Conservation (phyloP, 2,329 filamentous ascomycete species). For the Arthrobotrys pseudoclavata region DNA sequence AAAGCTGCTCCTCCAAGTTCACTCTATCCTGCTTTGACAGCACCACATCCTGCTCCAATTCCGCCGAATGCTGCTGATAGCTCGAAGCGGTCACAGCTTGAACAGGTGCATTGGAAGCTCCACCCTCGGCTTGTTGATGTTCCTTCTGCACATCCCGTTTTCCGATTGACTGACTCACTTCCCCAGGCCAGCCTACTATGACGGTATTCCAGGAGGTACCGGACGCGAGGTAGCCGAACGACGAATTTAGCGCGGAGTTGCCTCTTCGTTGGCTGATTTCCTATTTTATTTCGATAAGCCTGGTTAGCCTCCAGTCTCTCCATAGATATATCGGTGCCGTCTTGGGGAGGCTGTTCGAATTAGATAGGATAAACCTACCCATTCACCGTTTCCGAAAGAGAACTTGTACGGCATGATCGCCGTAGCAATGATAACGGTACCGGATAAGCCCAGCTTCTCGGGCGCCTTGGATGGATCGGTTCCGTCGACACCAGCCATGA, state of each 20-base stretch:
- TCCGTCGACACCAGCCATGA: constrained; percentile 58
- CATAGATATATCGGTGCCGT: neutral
- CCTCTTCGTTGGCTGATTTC: constrained; percentile 82
- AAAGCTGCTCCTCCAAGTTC: constrained; percentile 77
- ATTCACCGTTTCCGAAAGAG: constrained; percentile 70
- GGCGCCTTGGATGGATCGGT: constrained; percentile 72
- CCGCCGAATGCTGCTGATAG: constrained; percentile 47
- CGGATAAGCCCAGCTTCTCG: constrained; percentile 73
- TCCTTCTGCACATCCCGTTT: constrained; percentile 58
- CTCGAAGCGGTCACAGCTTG: constrained; percentile 36
- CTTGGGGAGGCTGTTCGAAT: neutral
- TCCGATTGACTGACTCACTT: constrained; percentile 70
- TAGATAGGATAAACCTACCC: constrained; percentile 67
- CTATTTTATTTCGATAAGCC: constrained; percentile 67
- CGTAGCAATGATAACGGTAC: constrained; percentile 75
- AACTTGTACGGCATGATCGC: constrained; percentile 76
- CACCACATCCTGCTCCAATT: constrained; percentile 74
- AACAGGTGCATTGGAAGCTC: constrained; percentile 54
- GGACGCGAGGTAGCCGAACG: constrained; percentile 89
- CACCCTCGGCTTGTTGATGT: constrained; percentile 61
- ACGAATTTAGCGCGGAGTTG: constrained; percentile 92
- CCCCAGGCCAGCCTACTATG: constrained; percentile 94
- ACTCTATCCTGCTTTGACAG: constrained; percentile 79
- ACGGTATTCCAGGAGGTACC: constrained; percentile 90
- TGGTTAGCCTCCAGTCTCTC: neutral